These are phyloP conservation scores for Clarkia xantiana DNA, from an alignment of 345 rosid species.

Conservation along the genomic window DNA sequence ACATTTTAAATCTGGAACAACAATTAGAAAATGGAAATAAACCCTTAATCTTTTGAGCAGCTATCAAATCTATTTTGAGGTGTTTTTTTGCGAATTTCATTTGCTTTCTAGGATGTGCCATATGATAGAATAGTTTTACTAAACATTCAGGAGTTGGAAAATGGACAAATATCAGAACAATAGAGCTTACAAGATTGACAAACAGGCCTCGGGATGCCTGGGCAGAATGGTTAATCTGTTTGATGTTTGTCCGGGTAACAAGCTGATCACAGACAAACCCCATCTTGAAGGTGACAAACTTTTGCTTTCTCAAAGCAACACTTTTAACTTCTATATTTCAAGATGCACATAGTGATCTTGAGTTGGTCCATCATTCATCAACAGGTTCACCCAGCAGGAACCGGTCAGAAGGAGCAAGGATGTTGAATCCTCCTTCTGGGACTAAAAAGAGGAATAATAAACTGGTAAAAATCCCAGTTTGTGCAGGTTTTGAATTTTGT, in stretches of 20 bases:
- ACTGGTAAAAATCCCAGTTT: slow-evolving; percentile 20
- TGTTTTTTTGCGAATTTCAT: too few species aligned
- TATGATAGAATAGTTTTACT: not conserved
- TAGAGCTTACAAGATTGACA: slow-evolving; percentile 38
- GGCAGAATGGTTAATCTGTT: slow-evolving; percentile 59
- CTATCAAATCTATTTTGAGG: too few species aligned
- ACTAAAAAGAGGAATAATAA: slow-evolving; percentile 53
- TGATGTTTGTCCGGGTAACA: slow-evolving; percentile 43
- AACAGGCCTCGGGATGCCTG: slow-evolving; percentile 59
- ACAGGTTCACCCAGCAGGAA: slow-evolving; percentile 48
- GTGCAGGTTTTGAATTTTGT: too few species aligned
- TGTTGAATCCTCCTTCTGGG: slow-evolving; percentile 26
- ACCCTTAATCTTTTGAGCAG: too few species aligned
- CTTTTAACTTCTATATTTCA: too few species aligned
- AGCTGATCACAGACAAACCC: slow-evolving; percentile 38
- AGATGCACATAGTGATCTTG: too few species aligned
- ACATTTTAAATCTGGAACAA: too few species aligned
- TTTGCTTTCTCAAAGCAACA: not conserved
- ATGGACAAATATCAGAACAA: slow-evolving; percentile 42
- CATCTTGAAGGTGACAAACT: slow-evolving; percentile 36
- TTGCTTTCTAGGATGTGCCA: too few species aligned
- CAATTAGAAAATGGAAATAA: too few species aligned
- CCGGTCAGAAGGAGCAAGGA: slow-evolving; percentile 50
- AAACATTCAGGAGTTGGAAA: slow-evolving; percentile 22
- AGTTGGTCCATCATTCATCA: slow-evolving; percentile 10